phyloP scores from a whole-genome alignment of 495 filamentous ascomycete genomes.

The Tuber umbilicatum region DNA sequence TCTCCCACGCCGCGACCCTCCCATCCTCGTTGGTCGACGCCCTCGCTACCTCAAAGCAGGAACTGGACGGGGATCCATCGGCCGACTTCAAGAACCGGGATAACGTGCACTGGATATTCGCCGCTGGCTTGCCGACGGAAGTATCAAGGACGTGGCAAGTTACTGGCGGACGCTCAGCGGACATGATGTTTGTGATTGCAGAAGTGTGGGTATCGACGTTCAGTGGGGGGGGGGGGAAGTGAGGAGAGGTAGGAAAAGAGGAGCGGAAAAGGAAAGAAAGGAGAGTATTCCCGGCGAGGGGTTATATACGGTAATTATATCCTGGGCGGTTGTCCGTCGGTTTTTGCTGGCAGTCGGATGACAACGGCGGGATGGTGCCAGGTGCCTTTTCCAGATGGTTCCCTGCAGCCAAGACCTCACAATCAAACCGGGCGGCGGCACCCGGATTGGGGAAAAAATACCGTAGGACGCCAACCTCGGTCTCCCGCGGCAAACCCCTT shows the following conservation, averaged over 20 bases:
- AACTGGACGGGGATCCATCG: slow-evolving; percentile 33
- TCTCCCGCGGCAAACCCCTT: not conserved
- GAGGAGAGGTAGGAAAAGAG: not conserved
- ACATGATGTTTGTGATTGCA: slow-evolving; percentile 32
- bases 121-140: slow-evolving; percentile 56
- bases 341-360: not conserved
- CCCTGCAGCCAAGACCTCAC: not conserved
- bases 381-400: not conserved
- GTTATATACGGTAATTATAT: not conserved
- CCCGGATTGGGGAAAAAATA: not conserved
- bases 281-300: not conserved
- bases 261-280: not conserved
- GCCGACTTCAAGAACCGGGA: slow-evolving; percentile 49
- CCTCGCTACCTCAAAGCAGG: slow-evolving; percentile 49
- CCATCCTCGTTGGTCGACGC: slow-evolving; percentile 79
- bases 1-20: slow-evolving; percentile 67
- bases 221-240: not conserved
- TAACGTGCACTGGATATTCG: slow-evolving; percentile 72
- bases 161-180: slow-evolving; percentile 49
- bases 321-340: not conserved
- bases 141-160: slow-evolving; percentile 62
- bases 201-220: slow-evolving; percentile 18
- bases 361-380: not conserved
- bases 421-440: not conserved
- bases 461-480: too few species aligned